phyloP scores from a whole-genome alignment of 768 basidiomycete genomes.

The Hericium coralloides region DNA sequence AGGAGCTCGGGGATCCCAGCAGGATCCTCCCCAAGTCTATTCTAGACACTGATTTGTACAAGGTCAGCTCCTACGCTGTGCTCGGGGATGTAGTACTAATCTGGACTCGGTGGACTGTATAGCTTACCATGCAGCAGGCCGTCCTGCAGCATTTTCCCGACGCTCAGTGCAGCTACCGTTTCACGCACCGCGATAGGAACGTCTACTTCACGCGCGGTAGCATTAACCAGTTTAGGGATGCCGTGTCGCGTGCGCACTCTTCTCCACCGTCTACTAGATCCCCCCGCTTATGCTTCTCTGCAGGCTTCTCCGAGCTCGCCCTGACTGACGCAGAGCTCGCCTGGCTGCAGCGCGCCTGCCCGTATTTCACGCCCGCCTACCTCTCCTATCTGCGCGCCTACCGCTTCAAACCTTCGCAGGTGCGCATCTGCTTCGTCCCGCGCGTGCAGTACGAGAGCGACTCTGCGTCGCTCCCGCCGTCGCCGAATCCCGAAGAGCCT shows the following conservation, averaged over 20 bases:
- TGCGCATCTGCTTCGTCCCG: conserved; percentile 57
- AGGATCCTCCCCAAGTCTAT: conserved; percentile 42
- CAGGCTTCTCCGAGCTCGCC: conserved; percentile 61
- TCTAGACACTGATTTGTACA: conserved; percentile 93
- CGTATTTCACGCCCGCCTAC: conserved; percentile 65
- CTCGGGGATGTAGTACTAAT: neutral
- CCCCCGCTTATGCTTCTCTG: neutral
- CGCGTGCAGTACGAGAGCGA: neutral
- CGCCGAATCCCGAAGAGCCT: conserved; percentile 31
- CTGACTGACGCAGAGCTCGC: conserved; percentile 52
- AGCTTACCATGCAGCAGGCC: conserved; percentile 94
- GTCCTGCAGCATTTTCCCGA: conserved; percentile 72
- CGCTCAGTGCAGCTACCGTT: conserved; percentile 61
- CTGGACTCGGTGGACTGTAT: conserved; percentile 20
- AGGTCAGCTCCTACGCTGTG: conserved; percentile 34
- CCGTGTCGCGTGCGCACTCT: conserved; percentile 42
- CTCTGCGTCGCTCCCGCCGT: neutral
- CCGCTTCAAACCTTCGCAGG: conserved; percentile 69
- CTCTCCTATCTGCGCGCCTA: conserved; percentile 66
- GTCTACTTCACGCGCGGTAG: conserved; percentile 60
- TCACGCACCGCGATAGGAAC: conserved; percentile 66
- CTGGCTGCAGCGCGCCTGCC: conserved; percentile 63
- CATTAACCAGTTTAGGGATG: conserved; percentile 47
- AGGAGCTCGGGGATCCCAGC: neutral
- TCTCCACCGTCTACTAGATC: neutral